Evolutionary conservation across 176 grass and related monocot genomes (phyloP).

Genomic region (Bothriochloa decipiens): DNA sequence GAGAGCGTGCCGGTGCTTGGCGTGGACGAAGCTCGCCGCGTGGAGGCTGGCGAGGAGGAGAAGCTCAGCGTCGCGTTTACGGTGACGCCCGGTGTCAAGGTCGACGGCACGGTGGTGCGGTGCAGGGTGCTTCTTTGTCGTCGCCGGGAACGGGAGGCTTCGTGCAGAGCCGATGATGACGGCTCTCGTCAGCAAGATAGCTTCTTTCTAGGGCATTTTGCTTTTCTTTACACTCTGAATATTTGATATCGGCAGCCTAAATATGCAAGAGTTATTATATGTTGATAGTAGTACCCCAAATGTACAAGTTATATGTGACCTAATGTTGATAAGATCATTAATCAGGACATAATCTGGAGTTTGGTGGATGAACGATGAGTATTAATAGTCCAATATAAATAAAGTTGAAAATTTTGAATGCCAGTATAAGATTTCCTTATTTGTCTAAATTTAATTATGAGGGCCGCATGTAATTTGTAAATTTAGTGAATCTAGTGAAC

Average conservation of each 20-base stretch:
- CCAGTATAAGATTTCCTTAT: too few species aligned
- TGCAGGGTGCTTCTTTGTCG: slow-evolving; percentile 15
- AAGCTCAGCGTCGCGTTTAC: neutral
- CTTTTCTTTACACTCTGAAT: neutral
- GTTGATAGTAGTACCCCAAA: neutral
- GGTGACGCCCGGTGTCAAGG: slow-evolving; percentile 8
- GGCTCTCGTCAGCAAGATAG: too few species aligned
- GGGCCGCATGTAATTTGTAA: too few species aligned
- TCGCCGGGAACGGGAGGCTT: neutral
- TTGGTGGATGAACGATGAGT: neutral
- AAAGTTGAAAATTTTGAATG: too few species aligned
- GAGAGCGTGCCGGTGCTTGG: neutral
- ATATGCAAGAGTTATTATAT: neutral
- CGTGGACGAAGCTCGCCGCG: neutral
- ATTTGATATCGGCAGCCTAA: neutral
- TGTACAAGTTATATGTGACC: too few species aligned
- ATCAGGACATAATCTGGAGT: neutral
- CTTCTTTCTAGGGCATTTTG: neutral
- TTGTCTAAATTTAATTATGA: too few species aligned
- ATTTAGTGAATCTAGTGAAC: too few species aligned
- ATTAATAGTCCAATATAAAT: too few species aligned
- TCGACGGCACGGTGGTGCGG: neutral
- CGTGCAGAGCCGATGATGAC: neutral
- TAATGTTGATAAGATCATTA: too few species aligned
- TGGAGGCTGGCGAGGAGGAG: neutral